Conservation (phyloP, 2,329 filamentous ascomycete species). For the Arthroderma sp. region DNA sequence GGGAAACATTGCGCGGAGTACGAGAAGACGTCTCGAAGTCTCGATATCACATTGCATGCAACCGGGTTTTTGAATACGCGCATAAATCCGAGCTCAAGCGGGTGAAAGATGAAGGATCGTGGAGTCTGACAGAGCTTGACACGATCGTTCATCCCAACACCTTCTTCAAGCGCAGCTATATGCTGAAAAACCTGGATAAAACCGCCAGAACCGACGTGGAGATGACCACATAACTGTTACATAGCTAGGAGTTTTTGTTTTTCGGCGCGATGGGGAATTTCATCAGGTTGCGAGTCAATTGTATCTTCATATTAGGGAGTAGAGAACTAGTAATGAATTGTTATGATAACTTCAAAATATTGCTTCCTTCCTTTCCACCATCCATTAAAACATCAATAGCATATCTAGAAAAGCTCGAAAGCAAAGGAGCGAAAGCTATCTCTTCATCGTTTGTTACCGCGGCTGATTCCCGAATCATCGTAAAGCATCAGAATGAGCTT, state of each 20-base stretch:
- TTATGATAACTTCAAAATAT: not conserved
- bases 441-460: conserved; percentile 42
- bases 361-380: no score
- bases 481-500: conserved; percentile 47
- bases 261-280: no score
- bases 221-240: conserved; percentile 30
- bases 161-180: conserved; percentile 89
- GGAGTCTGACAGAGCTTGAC: conserved; percentile 66
- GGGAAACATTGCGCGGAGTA: conserved; percentile 63
- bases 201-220: conserved; percentile 39
- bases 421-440: no score
- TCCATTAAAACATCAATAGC: no score
- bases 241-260: no score
- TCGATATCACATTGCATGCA: conserved; percentile 91
- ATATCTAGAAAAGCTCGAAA: no score
- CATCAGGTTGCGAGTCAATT: no score
- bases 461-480: conserved; percentile 60
- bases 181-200: conserved; percentile 65
- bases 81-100: conserved; percentile 68
- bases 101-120: conserved; percentile 60
- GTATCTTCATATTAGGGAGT: no score
- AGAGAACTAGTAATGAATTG: no score
- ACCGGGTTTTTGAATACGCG: conserved; percentile 79
- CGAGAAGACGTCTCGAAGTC: conserved; percentile 79
- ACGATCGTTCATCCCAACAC: conserved; percentile 96